Conservation (phyloP, 176 grass and related monocot genomes). For the Oryza glumipatula region DNA sequence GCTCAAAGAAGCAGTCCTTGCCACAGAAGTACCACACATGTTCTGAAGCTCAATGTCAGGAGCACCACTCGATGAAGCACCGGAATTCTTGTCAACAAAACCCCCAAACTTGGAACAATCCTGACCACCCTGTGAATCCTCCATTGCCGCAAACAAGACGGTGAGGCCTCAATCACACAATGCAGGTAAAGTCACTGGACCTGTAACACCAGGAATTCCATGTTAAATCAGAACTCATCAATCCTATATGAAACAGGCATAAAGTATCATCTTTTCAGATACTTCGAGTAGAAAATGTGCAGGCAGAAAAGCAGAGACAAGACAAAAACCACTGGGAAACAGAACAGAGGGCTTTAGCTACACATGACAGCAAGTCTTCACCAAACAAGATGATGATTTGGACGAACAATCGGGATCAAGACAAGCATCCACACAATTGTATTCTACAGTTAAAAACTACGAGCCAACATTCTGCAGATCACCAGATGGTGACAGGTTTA, state of each 20-base stretch:
- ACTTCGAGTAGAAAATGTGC: constrained; percentile 15
- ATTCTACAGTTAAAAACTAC: background rate
- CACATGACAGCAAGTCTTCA: constrained; percentile 28
- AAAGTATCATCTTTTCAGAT: background rate
- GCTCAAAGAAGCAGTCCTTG: constrained; percentile 10
- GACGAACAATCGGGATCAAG: background rate
- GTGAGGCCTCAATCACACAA: constrained; percentile 37
- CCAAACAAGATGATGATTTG: constrained; percentile 32
- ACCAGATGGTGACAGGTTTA: background rate
- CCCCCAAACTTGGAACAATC: constrained; percentile 31
- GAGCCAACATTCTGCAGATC: background rate
- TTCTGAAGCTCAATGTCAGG: constrained; percentile 24
- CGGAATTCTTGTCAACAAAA: constrained; percentile 26
- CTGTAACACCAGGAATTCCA: constrained; percentile 37
- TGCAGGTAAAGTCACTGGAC: constrained; percentile 42
- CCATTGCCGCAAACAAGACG: constrained; percentile 47
- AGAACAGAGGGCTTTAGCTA: constrained; percentile 36
- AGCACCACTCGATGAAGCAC: constrained; percentile 13
- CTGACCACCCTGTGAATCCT: constrained; percentile 30
- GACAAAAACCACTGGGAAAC: constrained; percentile 31
- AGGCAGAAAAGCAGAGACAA: constrained; percentile 25
- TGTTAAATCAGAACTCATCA: constrained; percentile 19
- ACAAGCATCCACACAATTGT: background rate
- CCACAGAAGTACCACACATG: background rate
- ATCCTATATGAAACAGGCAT: constrained; percentile 17